Conservation (phyloP, 1,139 yeast species). For the Kodamaea derodonti region DNA sequence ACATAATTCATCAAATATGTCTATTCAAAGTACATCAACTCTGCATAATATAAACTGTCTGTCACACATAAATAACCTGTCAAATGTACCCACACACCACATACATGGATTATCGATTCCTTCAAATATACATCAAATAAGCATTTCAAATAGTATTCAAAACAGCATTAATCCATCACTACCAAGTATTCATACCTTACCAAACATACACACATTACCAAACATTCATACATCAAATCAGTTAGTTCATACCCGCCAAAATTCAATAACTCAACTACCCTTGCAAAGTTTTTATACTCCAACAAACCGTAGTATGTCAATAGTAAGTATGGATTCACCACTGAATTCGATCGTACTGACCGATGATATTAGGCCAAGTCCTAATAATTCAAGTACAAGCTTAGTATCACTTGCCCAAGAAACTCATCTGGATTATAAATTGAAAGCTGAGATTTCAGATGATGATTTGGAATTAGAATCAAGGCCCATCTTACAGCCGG, state of each 20-base stretch:
- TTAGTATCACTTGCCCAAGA: conserved; percentile 17
- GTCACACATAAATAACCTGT: too few relatives aligned
- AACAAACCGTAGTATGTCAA: conserved; percentile 32
- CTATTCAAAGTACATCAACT: too few relatives aligned
- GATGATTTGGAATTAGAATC: conserved; percentile 34
- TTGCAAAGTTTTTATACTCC: conserved; percentile 12
- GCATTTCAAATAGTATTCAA: neutral
- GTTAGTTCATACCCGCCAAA: too few relatives aligned
- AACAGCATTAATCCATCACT: too few relatives aligned
- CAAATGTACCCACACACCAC: too few relatives aligned
- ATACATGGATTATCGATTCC: too few relatives aligned
- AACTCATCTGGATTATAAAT: neutral
- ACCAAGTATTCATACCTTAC: neutral
- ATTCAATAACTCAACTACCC: neutral
- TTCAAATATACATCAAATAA: too few relatives aligned
- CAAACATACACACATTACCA: conserved; percentile 2
- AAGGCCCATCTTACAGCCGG: conserved; percentile 16
- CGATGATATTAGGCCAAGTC: conserved; percentile 32
- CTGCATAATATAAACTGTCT: too few relatives aligned
- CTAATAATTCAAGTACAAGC: conserved; percentile 34
- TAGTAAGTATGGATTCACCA: conserved; percentile 39
- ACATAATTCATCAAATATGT: too few relatives aligned
- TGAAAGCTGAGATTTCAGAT: conserved; percentile 20
- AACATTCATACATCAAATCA: conserved; percentile 16
- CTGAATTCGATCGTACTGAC: conserved; percentile 41